Evolutionary conservation across 805 yeast species (phyloP).

Genomic region (Yamadazyma phyllophila): DNA sequence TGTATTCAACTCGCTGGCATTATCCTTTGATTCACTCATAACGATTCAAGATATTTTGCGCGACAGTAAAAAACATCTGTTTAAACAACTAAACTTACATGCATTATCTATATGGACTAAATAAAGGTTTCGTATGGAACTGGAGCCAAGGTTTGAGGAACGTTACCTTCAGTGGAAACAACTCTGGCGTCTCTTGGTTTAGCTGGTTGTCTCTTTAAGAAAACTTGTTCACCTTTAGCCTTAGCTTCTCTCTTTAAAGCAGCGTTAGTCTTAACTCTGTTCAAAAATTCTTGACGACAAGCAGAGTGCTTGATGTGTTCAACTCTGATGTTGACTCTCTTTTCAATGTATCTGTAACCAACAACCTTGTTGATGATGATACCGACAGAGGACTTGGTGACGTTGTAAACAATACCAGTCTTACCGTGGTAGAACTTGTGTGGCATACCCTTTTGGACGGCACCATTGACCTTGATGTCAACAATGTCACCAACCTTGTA

Average conservation of each 20-base stretch:
- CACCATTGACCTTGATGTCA: slow-evolving; percentile 98
- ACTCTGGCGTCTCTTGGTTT: slow-evolving; percentile 93
- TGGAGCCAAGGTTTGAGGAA: slow-evolving; percentile 98
- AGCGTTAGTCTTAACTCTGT: slow-evolving; percentile 97
- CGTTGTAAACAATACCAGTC: slow-evolving; percentile 99
- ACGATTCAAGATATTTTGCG: neutral
- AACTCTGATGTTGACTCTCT: slow-evolving; percentile 97
- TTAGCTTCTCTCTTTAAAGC: slow-evolving; percentile 92
- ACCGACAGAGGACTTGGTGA: slow-evolving; percentile 98
- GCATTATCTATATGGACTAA: slow-evolving; percentile 43
- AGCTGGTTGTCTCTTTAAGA: slow-evolving; percentile 97
- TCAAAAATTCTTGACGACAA: slow-evolving; percentile 98
- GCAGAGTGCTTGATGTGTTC: slow-evolving; percentile 99
- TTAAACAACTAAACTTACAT: slow-evolving; percentile 4
- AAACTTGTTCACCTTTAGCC: slow-evolving; percentile 85
- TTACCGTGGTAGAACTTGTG: slow-evolving; percentile 99
- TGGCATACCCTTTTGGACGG: slow-evolving; percentile 99
- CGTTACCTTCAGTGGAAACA: slow-evolving; percentile 76
- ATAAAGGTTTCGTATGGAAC: slow-evolving; percentile 99
- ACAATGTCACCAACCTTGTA: slow-evolving; percentile 99
- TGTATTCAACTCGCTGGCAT: slow-evolving; percentile 1
- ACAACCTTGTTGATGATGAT: slow-evolving; percentile 97
- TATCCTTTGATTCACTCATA: slow-evolving; percentile 2
- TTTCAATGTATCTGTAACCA: slow-evolving; percentile 98
- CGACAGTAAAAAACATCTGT: neutral